phyloP scores from a whole-genome alignment of 768 basidiomycete species.

The Serendipita vermifera region DNA sequence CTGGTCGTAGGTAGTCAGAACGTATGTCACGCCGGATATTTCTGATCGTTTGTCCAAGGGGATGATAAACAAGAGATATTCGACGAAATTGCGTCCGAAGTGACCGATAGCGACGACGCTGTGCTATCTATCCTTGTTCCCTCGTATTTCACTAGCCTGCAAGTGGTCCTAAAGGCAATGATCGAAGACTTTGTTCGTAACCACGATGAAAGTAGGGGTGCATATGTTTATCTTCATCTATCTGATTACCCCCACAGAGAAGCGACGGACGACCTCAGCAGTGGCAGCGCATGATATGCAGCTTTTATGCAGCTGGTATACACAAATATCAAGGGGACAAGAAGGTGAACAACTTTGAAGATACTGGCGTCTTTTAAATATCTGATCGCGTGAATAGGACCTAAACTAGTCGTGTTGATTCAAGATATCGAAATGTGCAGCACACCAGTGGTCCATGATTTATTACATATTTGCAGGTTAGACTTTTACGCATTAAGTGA shows the following conservation, averaged over 20 bases:
- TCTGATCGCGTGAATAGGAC: neutral
- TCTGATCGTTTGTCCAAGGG: neutral
- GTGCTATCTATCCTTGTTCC: neutral
- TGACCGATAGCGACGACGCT: neutral
- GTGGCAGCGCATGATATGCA: conserved; percentile 1
- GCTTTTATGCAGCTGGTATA: neutral
- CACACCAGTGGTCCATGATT: neutral
- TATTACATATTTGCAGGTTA: conserved; percentile 2
- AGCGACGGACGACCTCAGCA: neutral
- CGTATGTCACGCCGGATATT: neutral
- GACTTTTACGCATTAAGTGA: no score
- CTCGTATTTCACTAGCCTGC: neutral
- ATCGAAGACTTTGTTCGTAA: conserved; percentile 5
- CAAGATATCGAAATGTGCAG: neutral
- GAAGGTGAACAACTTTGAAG: neutral
- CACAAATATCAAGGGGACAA: neutral
- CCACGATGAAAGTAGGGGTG: neutral
- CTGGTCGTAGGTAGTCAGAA: neutral
- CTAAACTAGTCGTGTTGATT: neutral
- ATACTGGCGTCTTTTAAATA: neutral
- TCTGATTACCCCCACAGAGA: neutral
- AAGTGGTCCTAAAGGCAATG: neutral
- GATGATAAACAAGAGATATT: neutral
- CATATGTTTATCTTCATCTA: neutral
- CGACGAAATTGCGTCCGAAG: neutral